Conservation (phyloP, 768 basidiomycete genomes). For the Agaricus sinodeliciosus region DNA sequence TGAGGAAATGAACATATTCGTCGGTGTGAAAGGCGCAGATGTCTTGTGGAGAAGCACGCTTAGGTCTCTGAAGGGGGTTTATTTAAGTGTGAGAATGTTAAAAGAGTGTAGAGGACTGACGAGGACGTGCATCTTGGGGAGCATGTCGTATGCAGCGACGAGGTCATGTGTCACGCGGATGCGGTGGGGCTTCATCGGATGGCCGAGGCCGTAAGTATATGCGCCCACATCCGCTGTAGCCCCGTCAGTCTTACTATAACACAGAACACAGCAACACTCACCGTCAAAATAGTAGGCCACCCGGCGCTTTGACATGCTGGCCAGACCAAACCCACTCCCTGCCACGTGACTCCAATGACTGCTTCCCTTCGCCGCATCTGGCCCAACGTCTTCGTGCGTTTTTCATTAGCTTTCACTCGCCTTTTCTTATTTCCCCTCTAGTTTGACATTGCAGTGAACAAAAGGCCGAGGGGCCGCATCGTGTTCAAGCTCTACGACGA, state of each 20-base stretch:
- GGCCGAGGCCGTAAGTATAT: constrained; percentile 79
- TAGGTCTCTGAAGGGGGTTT: constrained; percentile 64
- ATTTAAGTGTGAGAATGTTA: not conserved
- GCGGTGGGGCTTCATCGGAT: constrained; percentile 95
- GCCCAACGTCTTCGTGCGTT: too few species aligned
- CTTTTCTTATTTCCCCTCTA: too few species aligned
- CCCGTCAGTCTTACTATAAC: too few species aligned
- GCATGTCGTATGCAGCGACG: constrained; percentile 84
- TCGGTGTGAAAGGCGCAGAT: constrained; percentile 98
- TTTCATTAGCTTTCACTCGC: too few species aligned
- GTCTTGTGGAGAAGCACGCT: constrained; percentile 59
- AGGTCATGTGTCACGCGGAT: constrained; percentile 93
- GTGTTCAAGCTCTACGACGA: constrained; percentile 84
- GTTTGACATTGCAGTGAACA: constrained; percentile 32
- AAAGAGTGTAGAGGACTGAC: constrained; percentile 36
- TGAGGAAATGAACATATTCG: constrained; percentile 93
- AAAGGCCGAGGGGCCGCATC: constrained; percentile 44
- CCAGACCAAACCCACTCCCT: not conserved
- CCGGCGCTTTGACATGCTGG: not conserved
- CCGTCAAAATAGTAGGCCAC: constrained; percentile 81
- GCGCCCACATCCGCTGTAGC: constrained; percentile 58
- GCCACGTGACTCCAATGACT: too few species aligned
- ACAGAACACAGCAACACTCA: too few species aligned
- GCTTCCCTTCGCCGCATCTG: too few species aligned
- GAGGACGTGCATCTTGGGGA: constrained; percentile 90